Evolutionary conservation across 371 early-diverging fungal species (phyloP).

Genomic region (Actinomortierella ambigua): DNA sequence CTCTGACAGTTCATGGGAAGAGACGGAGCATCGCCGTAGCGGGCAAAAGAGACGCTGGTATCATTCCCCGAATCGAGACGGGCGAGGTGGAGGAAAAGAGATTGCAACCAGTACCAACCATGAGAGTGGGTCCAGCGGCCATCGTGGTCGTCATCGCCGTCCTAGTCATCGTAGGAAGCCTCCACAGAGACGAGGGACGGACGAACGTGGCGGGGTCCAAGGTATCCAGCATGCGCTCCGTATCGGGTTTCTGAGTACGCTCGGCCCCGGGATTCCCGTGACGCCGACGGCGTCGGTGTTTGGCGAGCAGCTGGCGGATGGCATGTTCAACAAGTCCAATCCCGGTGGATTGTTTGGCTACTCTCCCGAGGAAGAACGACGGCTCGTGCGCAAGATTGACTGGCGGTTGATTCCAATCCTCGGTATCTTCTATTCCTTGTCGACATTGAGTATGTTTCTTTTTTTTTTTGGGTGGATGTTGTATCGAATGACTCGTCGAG

Average conservation of each 20-base stretch:
- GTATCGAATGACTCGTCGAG: background rate
- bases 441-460: constrained; percentile 21
- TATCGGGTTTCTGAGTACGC: constrained; percentile 25
- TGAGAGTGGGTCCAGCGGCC: no score
- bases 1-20: no score
- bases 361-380: constrained; percentile 30
- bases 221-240: constrained; percentile 35
- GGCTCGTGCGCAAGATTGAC: constrained; percentile 41
- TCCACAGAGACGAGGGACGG: no score
- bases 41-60: no score
- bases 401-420: constrained; percentile 40
- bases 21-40: no score
- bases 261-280: constrained; percentile 34
- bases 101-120: no score
- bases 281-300: constrained; percentile 34
- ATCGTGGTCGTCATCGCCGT: no score
- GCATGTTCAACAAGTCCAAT: constrained; percentile 16
- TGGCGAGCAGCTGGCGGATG: constrained; percentile 18
- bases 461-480: background rate
- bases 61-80: no score
- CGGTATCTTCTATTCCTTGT: constrained; percentile 34
- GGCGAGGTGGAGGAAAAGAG: no score
- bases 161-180: no score
- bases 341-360: constrained; percentile 35
- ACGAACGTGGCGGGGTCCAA: constrained; percentile 2